Base-by-base conservation (phyloP, 2,329 filamentous ascomycete species). In the Cercospora berteroae region DNA sequence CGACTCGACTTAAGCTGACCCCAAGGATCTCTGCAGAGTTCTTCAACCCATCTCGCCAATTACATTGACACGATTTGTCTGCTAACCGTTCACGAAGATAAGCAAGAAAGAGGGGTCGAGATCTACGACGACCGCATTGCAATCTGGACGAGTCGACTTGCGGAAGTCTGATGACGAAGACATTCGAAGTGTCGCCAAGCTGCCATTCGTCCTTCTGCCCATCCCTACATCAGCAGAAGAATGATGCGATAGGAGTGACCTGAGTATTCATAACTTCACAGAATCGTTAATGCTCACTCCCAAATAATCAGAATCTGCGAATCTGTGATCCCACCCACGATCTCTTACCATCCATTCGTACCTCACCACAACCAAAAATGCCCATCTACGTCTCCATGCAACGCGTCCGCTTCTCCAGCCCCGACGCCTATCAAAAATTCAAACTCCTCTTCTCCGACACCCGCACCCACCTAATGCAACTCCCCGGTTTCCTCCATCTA, bases 371-470 rank as follows among this genome's bases (percentile, higher is more conserved):
- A 33, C n/a, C 33, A 27, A 55, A 7, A 31, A 65, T 65, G 63
- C 63, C 63, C 7, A 65, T 65, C 44, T 65, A 65, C 56, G 56
- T 65, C 36, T 31, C 23, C 56, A 65, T 65, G 63, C 63, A 65
- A 55, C 63, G 63, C 55, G 63, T 65, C 63, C 63, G 63, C 56
- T 65, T 65, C 63, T 65, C 63, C 12, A 36, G 20, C 31, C 56
- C 63, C 1, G 63, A 65, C 31, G 63, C 63, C n/a, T 65, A 65
- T 39, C 13, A 36, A n/a, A 65, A 65, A 42, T 65, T 65, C 44
- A 65, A 65, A 20, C 23, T 65, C 39, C 39, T 65, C 33, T 65
- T 65, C 63, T 31, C 63, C 36, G 63, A 65, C 39, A 65, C 63
- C 7, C 56, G 63, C 20, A 12, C 10, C 10, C 63, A 65, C 12